Evolutionary conservation across 2,329 filamentous ascomycete genomes (phyloP).

Genomic region (Neurospora sp.): DNA sequence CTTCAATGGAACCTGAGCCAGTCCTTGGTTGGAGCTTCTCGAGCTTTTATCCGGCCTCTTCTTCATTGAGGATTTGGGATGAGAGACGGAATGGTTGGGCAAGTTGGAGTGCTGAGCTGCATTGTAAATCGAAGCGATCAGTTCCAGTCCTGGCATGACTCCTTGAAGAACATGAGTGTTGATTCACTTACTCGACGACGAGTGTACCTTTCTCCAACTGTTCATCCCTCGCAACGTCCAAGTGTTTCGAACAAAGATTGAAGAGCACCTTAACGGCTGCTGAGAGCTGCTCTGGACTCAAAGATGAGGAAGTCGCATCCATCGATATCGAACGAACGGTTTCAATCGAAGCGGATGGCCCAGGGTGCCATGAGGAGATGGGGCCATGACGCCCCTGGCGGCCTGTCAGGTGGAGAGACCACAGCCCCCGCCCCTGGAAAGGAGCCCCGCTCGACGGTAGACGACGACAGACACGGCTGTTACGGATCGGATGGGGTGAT

Average conservation of each 20-base stretch:
- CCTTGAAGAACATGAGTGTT: background rate
- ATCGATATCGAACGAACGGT: background rate
- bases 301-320: background rate
- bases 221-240: background rate
- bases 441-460: background rate
- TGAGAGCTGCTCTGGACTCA: background rate
- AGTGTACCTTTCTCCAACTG: background rate
- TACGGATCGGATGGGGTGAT: background rate
- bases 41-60: background rate
- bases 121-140: background rate
- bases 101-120: background rate
- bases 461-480: background rate
- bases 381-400: background rate
- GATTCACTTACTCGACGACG: background rate
- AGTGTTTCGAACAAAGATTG: background rate
- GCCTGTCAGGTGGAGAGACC: background rate
- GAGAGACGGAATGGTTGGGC: background rate
- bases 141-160: background rate
- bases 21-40: background rate
- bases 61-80: background rate
- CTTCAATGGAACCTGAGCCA: background rate
- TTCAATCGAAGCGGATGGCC: background rate
- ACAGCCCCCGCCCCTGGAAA: background rate
- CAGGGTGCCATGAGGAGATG: background rate
- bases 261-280: background rate